Base-by-base conservation (phyloP, 352 stramenopile genomes). In the Globisporangium perplexum region DNA sequence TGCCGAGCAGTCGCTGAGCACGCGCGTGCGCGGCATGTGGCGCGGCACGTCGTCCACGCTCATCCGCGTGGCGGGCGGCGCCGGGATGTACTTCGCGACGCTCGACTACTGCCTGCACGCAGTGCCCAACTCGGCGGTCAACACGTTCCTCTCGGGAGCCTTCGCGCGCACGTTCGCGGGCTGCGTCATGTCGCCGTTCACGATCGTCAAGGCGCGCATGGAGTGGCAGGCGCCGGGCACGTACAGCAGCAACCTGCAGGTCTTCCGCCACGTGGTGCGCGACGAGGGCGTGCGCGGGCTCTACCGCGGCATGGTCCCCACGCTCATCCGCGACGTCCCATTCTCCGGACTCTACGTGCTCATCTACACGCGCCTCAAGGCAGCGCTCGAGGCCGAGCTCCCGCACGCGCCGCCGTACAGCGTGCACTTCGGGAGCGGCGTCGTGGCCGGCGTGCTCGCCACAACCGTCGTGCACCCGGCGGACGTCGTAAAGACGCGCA, bases 281-380 rank as follows among this genome's bases (percentile, higher is more conserved):
- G 62, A 84, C 22, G 82, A 93, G 65, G 83, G 84, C 15, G 62
- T 88, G 23, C 66, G 72, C 11, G 85, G 86, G 23, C 65, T 96
- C 18, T 96, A 96, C 59, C 81, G 85, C 30, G 86, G 86, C 49
- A 91, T 93, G 65, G 62, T 90, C 28, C 83, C 86, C 0, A 94
- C 83, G 22, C 68, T 96, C 18, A 75, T 92, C n/a, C 71, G 86
- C 41, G 86, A 95, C 59, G 85, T 95, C 35, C 86, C 86, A 7
- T 95, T 94, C 70, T 95, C 86, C 7, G 86, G 86, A 26, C 68
- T 94, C 10, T 95, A 95, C 60, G 83, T 95, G 53, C 71, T 92
- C 31, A 67, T 94, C 43, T 95, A 95, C 65, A 90, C 81, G 55
- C 78, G 72, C 0, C 56, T 93, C 41, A 79, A 90, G 28, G 60